Base-by-base conservation (phyloP, 1,139 yeast species). In the Pichia sp. region DNA sequence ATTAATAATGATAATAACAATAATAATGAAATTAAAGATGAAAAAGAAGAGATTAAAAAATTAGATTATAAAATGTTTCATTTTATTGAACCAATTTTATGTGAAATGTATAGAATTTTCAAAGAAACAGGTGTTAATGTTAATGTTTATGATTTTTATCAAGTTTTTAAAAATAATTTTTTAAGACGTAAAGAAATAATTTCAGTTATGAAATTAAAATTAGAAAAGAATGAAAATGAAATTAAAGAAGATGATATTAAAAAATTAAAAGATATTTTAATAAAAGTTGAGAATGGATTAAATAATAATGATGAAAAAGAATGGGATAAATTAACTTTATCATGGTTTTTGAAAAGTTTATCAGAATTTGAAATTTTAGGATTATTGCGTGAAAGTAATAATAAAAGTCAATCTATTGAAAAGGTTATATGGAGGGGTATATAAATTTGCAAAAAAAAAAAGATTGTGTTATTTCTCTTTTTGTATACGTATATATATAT, bases 101-200 rank as follows among this genome's bases (percentile, higher is more conserved):
- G 79, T 36, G 77, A 76, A 42, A 64, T 88, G 48, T 89, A 80
- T 66, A 75, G 79, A 43, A 72, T 88, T 27, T 84, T 84, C 63
- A 78, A 92, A 53, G 97, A 89, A 60, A 92, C 96, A 0, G 86
- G 88, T 31, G 73, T 82, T 2, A 70, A 74, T 30, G 75, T 88
- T 54, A 89, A 88, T 61, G 76, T 87, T 45, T 85, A 75, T 65
- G 97, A 89, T 59, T 86, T 85, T 59, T 89, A 76, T 61, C 67
- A 72, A 43, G 89, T 90, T 1, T 89, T 87, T 67, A 78, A 75
- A 58, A 78, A 74, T 51, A 69, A 81, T 0, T 59, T 86, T 11
- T 31, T 52, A 30, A 72, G 74, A 27, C 70, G 69, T 46, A 59
- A 62, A 0, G 64, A 66, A 25, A 61, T 81, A 1, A 52, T 73